Evolutionary conservation across 2,329 filamentous ascomycete genomes (phyloP).

Genomic region (Penicillium hordei): DNA sequence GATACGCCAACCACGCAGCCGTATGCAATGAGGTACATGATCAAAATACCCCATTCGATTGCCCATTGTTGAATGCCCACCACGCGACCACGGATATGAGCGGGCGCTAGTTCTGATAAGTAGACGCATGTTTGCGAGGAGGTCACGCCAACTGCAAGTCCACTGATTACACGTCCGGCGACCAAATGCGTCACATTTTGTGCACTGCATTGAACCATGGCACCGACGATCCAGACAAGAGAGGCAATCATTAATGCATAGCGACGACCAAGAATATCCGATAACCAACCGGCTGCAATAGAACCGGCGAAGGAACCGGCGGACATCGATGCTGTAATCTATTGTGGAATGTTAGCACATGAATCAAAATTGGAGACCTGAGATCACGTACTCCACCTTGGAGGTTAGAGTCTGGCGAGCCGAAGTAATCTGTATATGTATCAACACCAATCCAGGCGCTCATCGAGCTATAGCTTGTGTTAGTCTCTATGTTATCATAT

Average conservation of each 20-base stretch:
- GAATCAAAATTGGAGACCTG: neutral
- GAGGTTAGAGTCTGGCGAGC: conserved; percentile 43
- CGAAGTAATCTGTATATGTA: conserved; percentile 57
- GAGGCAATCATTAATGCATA: conserved; percentile 27
- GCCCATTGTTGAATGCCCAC: conserved; percentile 49
- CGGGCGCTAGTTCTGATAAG: conserved; percentile 45
- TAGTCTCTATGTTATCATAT: conserved; percentile 18
- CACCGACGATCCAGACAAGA: conserved; percentile 27
- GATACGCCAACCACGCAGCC: conserved; percentile 37
- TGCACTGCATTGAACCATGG: conserved; percentile 31
- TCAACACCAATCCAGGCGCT: conserved; percentile 51
- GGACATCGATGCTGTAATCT: conserved; percentile 63
- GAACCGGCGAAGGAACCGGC: conserved; percentile 25
- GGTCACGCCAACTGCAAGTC: conserved; percentile 42
- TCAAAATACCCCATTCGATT: conserved; percentile 46
- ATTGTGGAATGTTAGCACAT: conserved; percentile 33
- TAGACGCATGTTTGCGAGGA: conserved; percentile 48
- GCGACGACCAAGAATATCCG: conserved; percentile 28
- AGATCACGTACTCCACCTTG: conserved; percentile 35
- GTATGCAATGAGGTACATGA: conserved; percentile 47
- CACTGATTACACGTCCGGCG: conserved; percentile 30
- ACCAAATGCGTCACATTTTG: conserved; percentile 28
- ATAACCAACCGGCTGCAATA: conserved; percentile 24
- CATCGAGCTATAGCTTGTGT: conserved; percentile 33
- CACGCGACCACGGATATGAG: conserved; percentile 44